Base-by-base conservation (phyloP, 495 filamentous ascomycete genomes). In the Durotheca rogersii region DNA sequence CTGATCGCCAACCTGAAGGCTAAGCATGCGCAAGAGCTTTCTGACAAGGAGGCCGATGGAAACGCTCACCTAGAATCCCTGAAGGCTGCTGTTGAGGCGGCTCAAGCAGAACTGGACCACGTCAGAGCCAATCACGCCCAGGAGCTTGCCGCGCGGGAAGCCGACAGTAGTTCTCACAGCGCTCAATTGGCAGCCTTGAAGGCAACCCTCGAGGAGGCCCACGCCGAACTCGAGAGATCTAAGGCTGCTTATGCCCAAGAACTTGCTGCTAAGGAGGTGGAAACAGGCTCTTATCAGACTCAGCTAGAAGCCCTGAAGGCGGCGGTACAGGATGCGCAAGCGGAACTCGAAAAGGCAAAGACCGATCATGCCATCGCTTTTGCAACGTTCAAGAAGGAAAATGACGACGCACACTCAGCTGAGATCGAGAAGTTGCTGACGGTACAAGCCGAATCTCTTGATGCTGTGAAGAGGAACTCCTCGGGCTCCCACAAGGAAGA, bases 371-470 rank as follows among this genome's bases (percentile, higher is more conserved):
- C 63, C 7, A 53, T 65, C 14, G 64, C 67, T 9, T 38, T 78
- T n/a, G 70, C 66, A 16, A 52, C 69, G 1, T 37, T 70, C 14
- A 75, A 69, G 61, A 71, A 73, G 47, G 67, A 67, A 19, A 64
- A 65, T 9, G 73, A 78, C 38, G 67, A 72, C 15, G 62, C 56
- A 9, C 74, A 80, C 47, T 67, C 67, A 4, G 58, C 63, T 19
- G 77, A 80, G 45, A 49, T 79, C 6, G 74, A 80, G 56, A 72
- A 75, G 54, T 54, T 80, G 17, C 70, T 74, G 31, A 54, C 65
- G 0, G 52, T 65, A 55, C 66, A 78, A 52, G 65, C 69, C 37
- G 69, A 75, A 49, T 67, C 71, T 18, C 62, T 71, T 19, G 68
- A 75, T 52, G 65, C 62, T 34, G 47, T 64, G 38, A 70, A 65